These are phyloP conservation scores for Astrephomene gubernaculifera DNA, from an alignment of 139 green algal species.

Conservation along the genomic window DNA sequence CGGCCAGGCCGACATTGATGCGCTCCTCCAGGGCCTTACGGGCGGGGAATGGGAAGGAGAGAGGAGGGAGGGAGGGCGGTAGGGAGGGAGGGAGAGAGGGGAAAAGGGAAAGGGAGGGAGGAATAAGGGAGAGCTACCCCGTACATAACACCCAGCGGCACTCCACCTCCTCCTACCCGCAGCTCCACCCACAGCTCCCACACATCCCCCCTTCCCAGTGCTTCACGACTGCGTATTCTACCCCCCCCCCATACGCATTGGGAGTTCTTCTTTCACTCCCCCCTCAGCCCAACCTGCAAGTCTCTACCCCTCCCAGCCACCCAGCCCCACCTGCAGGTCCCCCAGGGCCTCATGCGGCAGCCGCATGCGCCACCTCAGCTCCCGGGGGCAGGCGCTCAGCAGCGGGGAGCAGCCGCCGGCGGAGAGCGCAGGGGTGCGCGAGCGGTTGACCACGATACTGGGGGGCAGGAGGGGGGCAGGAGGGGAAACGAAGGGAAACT, in stretches of 20 bases:
- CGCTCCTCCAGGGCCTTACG: conserved; percentile 5
- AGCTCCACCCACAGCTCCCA: neutral
- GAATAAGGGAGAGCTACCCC: neutral
- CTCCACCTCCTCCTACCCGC: neutral
- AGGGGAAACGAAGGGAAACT: too few relatives aligned
- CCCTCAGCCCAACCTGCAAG: neutral
- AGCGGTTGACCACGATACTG: conserved; percentile 42
- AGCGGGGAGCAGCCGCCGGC: neutral
- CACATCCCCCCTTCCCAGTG: neutral
- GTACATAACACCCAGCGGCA: neutral
- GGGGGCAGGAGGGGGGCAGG: neutral
- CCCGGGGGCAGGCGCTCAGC: conserved; percentile 19
- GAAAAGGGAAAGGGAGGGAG: neutral
- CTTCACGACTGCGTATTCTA: neutral
- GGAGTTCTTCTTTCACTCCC: neutral
- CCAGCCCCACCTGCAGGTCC: conserved; percentile 24
- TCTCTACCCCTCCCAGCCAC: neutral
- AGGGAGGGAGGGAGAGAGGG: neutral
- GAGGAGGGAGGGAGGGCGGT: neutral
- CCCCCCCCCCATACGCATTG: neutral
- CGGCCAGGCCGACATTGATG: neutral
- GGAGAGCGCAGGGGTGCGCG: neutral
- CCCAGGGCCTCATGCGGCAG: conserved; percentile 38
- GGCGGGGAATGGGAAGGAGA: too few relatives aligned
- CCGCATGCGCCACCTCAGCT: conserved; percentile 32